Conservation (phyloP, 1,139 yeast species). For the Geotrichum reessii region DNA sequence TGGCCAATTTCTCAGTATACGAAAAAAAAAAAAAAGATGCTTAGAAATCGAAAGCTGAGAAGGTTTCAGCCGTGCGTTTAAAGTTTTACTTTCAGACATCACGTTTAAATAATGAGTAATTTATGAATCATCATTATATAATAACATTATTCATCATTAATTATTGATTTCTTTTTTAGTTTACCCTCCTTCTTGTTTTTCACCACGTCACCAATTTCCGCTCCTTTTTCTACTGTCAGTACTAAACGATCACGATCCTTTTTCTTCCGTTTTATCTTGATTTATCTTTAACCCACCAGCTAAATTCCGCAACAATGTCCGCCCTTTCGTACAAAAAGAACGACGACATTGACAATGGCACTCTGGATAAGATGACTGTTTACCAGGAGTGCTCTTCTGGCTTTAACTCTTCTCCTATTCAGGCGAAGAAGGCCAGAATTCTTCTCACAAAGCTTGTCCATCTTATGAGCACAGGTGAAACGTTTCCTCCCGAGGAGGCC, state of each 20-base stretch:
- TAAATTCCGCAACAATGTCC: conserved; percentile 48
- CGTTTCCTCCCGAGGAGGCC: conserved; percentile 83
- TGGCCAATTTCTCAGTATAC: neutral
- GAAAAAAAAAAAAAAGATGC: too few species aligned
- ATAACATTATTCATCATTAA: too few species aligned
- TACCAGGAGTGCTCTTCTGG: conserved; percentile 93
- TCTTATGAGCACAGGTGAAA: conserved; percentile 76
- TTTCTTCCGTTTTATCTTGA: neutral
- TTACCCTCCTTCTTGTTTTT: neutral
- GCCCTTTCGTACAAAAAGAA: conserved; percentile 75
- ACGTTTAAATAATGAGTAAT: too few species aligned
- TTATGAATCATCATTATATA: neutral
- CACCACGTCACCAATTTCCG: neutral
- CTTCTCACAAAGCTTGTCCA: conserved; percentile 62
- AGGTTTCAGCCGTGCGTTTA: neutral
- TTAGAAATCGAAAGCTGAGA: neutral
- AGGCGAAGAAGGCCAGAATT: conserved; percentile 78
- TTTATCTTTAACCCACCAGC: neutral
- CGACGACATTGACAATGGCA: conserved; percentile 65
- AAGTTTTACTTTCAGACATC: too few species aligned
- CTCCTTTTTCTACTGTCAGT: neutral
- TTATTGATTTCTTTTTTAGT: too few species aligned
- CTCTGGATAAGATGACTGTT: conserved; percentile 94
- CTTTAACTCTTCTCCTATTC: conserved; percentile 87
- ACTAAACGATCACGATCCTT: neutral